Conservation (phyloP, 2,329 filamentous ascomycete species). For the Beauveria asiatica region DNA sequence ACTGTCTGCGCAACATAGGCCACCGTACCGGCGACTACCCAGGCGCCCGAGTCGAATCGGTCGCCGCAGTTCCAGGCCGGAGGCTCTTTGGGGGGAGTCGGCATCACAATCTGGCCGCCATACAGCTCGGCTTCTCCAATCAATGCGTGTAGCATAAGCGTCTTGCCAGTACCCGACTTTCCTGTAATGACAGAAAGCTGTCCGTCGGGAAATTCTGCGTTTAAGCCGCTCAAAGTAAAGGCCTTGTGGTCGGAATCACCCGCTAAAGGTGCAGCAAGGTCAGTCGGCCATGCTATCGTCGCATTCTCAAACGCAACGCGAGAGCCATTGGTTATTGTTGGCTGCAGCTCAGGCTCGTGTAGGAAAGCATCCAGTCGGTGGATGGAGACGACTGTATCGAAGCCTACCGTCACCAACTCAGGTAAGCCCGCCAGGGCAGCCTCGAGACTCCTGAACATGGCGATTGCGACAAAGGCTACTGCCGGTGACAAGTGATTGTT, state of each 20-base stretch:
- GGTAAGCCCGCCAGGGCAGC: conserved; percentile 63
- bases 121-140: conserved; percentile 68
- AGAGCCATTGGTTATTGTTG: conserved; percentile 45
- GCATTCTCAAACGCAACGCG: conserved; percentile 60
- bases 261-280: conserved; percentile 32
- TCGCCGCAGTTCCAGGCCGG: conserved; percentile 33
- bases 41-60: conserved; percentile 49
- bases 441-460: conserved; percentile 65
- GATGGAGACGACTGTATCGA: conserved; percentile 65
- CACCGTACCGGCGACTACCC: conserved; percentile 60
- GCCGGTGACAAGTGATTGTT: conserved; percentile 59
- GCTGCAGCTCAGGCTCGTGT: conserved; percentile 52
- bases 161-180: conserved; percentile 71
- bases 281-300: conserved; percentile 65
- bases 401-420: conserved; percentile 59
- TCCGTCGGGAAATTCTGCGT: conserved; percentile 57
- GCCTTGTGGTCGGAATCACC: conserved; percentile 38
- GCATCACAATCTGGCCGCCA: conserved; percentile 49
- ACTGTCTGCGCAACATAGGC: conserved; percentile 74
- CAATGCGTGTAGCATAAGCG: conserved; percentile 62
- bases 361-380: conserved; percentile 66
- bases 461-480: conserved; percentile 70
- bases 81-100: conserved; percentile 41
- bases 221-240: conserved; percentile 58
- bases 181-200: conserved; percentile 69